A percentile compares a stretch with the other conserved stretches of the same genome.
phyloP scores from a whole-genome alignment of 306 rosid species.

The Fragaria iinumae region DNA sequence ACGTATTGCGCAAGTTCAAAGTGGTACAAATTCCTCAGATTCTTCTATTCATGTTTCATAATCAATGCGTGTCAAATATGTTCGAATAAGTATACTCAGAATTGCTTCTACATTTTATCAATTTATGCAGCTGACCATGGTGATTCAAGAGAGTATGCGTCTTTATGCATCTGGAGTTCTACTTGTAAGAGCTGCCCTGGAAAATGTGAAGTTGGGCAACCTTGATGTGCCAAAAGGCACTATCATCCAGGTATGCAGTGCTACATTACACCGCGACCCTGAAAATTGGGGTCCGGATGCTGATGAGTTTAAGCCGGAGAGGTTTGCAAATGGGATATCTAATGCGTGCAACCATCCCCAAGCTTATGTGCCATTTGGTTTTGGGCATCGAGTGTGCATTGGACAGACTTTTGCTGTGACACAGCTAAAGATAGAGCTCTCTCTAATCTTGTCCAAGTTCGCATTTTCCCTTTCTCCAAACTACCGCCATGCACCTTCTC shows the following conservation, averaged over 20 bases:
- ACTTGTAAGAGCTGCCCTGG: background rate
- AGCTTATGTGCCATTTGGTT: slow-evolving; percentile 20
- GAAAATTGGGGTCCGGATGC: slow-evolving; percentile 13
- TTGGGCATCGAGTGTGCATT: slow-evolving; percentile 11
- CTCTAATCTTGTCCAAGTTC: slow-evolving; percentile 2
- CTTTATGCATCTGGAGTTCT: slow-evolving; percentile 8
- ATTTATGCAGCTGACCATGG: slow-evolving; percentile 14
- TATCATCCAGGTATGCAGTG: background rate
- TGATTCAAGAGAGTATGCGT: slow-evolving; percentile 17
- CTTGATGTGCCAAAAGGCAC: slow-evolving; percentile 12
- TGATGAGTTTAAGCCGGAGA: slow-evolving; percentile 18
- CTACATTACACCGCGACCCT: slow-evolving; percentile 7
- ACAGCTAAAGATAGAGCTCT: slow-evolving; percentile 14
- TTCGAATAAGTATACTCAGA: background rate
- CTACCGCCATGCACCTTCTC: background rate
- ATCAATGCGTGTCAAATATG: background rate
- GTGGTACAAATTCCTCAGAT: background rate
- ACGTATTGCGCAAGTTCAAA: slow-evolving; percentile 4
- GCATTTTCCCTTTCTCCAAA: slow-evolving; percentile 17
- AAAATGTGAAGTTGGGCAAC: slow-evolving; percentile 7
- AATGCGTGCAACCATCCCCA: slow-evolving; percentile 13
- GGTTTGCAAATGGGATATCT: slow-evolving; percentile 10
- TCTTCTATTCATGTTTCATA: background rate
- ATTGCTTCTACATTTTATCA: background rate
- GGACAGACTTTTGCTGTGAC: slow-evolving; percentile 15